Percentiles rank a stretch among this genome's conserved stretches.
Conservation (phyloP, 768 basidiomycete species). For the Favolaschia claudopus region DNA sequence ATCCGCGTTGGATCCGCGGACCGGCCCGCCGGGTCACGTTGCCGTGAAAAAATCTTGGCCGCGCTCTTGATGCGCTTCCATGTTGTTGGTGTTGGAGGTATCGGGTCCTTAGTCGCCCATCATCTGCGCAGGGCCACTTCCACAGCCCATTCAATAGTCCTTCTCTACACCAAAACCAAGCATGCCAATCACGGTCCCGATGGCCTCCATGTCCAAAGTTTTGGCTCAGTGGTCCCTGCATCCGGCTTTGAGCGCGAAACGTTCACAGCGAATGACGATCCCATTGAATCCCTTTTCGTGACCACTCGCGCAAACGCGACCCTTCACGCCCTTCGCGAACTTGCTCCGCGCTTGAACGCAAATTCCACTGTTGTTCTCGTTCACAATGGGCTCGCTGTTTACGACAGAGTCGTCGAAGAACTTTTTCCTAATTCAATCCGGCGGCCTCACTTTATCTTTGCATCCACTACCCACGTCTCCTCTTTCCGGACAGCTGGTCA, state of each 20-base stretch:
- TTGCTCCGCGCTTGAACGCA: constrained; percentile 69
- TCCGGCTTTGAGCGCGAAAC: constrained; percentile 60
- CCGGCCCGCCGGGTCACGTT: no score
- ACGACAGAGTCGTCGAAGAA: constrained; percentile 66
- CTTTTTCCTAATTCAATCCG: constrained; percentile 64
- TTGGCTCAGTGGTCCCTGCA: constrained; percentile 51
- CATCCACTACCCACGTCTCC: constrained; percentile 70
- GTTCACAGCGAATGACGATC: constrained; percentile 39
- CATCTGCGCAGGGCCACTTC: constrained; percentile 74
- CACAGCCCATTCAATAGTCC: constrained; percentile 59
- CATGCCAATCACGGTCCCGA: constrained; percentile 41
- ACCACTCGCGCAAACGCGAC: constrained; percentile 81
- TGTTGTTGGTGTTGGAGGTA: constrained; percentile 80
- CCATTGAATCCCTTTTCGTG: constrained; percentile 83
- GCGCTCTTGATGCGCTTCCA: constrained; percentile 67
- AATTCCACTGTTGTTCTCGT: constrained; percentile 89
- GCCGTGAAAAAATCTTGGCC: not conserved
- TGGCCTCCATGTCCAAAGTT: constrained; percentile 55
- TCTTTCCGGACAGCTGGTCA: constrained; percentile 50
- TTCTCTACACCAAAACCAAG: constrained; percentile 69
- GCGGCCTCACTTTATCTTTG: constrained; percentile 77
- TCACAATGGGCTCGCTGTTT: constrained; percentile 94
- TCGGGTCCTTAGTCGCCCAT: constrained; percentile 84
- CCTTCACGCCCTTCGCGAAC: constrained; percentile 57
- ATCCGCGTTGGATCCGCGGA: no score